These are phyloP conservation scores for Phytopythium litorale DNA, from an alignment of 352 stramenopile genomes.

Conservation along the genomic window DNA sequence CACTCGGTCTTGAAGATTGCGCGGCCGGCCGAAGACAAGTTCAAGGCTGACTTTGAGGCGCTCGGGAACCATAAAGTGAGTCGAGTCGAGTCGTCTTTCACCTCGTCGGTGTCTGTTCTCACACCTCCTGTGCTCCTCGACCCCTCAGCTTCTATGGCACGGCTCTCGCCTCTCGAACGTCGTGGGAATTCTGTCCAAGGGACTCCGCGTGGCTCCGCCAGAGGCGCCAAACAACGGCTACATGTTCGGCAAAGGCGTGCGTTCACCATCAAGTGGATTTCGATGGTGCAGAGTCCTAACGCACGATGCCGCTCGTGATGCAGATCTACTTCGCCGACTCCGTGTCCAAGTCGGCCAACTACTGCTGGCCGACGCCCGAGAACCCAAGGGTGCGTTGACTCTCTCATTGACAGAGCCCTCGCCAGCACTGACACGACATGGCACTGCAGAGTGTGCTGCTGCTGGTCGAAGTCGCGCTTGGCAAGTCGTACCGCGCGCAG, in stretches of 20 bases:
- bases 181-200: slow-evolving; percentile 74
- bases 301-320: neutral
- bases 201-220: slow-evolving; percentile 72
- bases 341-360: slow-evolving; percentile 77
- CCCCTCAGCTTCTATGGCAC: slow-evolving; percentile 74
- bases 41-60: slow-evolving; percentile 35
- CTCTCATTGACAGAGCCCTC: neutral
- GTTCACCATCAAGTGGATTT: slow-evolving; percentile 9
- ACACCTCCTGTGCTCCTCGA: neutral
- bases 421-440: neutral
- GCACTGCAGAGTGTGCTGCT: slow-evolving; percentile 46
- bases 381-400: slow-evolving; percentile 33
- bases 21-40: slow-evolving; percentile 41
- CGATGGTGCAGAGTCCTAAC: neutral
- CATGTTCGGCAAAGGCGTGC: slow-evolving; percentile 85
- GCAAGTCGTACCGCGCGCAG: slow-evolving; percentile 35
- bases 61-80: slow-evolving; percentile 56
- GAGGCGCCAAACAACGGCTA: slow-evolving; percentile 78
- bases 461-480: slow-evolving; percentile 61
- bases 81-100: neutral
- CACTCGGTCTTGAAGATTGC: slow-evolving; percentile 52
- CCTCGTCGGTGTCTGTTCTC: neutral
- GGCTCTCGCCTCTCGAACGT: slow-evolving; percentile 78
- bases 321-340: slow-evolving; percentile 87
- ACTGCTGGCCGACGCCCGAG: slow-evolving; percentile 70